Base-by-base conservation (phyloP, 139 green algal species). In the Haematococcus sp. region DNA sequence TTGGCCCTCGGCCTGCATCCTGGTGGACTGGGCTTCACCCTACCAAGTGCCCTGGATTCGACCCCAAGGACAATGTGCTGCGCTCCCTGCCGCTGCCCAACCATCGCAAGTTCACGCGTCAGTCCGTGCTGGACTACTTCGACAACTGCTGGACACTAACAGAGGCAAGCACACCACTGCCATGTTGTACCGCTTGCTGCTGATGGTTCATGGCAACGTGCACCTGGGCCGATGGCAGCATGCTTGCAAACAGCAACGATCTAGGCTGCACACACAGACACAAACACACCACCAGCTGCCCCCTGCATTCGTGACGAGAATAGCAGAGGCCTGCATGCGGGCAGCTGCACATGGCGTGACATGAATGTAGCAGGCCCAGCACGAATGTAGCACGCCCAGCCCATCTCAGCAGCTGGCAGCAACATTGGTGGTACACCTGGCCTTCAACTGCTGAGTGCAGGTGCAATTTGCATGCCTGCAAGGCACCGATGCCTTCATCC, bases 111-210 rank as follows among this genome's bases (percentile, higher is more conserved):
- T 81, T 59, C 63, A 91, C 79, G 0, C 78, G 85, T 5, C 79
- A 93, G 33, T 22, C 20, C 13, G 72, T 90, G 30, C 77, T 94
- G 5, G 88, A 92, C 64, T 93, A 93, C 77, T 94, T 94, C 61
- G 80, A 93, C 76, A 94, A 94, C 84, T 70, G 30, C 20, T 94
- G 90, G 90, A 78, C 77, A 31, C 68, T 86, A n/a, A 93, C 85
- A 0, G 90, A 94, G 80, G 80, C 91, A 49, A 49, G 40, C 40
- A 49, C 11, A 11, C 7, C 40, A 49, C 40, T 49, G 40, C 40
- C 40, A 49, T 43, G 64, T 15, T 61, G 66, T 61, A 27, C 61
- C n/a, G n/a, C n/a, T 68, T 49, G 28, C 11, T 16, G 7, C 40
- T 49, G 40, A 5, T 44, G 11, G 11, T 16, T 27, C 13, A 15